Conservation (phyloP, 2,329 filamentous ascomycete species). For the Ophiostoma pallidulum region DNA sequence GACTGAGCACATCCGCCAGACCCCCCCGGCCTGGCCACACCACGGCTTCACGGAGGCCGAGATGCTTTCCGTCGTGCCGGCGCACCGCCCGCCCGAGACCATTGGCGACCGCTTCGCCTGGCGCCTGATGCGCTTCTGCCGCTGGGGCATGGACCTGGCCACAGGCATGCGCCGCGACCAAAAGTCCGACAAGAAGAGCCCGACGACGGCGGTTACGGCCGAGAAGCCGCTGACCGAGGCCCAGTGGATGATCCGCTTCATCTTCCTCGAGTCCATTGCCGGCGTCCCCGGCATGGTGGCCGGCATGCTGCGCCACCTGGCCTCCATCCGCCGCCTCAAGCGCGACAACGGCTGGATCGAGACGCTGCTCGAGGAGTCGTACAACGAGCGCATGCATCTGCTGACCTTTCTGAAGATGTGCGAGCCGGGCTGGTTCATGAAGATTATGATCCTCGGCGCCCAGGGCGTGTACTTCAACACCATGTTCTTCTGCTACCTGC, state of each 20-base stretch:
- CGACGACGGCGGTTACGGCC: slow-evolving; percentile 44
- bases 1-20: slow-evolving; percentile 51
- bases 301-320: slow-evolving; percentile 84
- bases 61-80: slow-evolving; percentile 64
- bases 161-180: slow-evolving; percentile 69
- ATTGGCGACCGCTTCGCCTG: slow-evolving; percentile 73
- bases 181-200: slow-evolving; percentile 48
- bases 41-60: slow-evolving; percentile 68
- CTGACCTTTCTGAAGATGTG: slow-evolving; percentile 77
- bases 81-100: slow-evolving; percentile 64
- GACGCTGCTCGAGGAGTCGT: slow-evolving; percentile 78
- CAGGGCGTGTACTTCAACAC: slow-evolving; percentile 97
- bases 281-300: slow-evolving; percentile 96
- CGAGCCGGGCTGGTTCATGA: slow-evolving; percentile 75
- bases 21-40: slow-evolving; percentile 59
- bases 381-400: slow-evolving; percentile 89
- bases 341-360: slow-evolving; percentile 97
- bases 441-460: slow-evolving; percentile 78
- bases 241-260: slow-evolving; percentile 81
- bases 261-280: slow-evolving; percentile 91
- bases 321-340: slow-evolving; percentile 74
- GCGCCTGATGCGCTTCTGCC: slow-evolving; percentile 61
- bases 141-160: slow-evolving; percentile 71
- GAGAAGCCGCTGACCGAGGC: slow-evolving; percentile 63
- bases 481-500: slow-evolving; percentile 79